Conservation (phyloP, 2,329 filamentous ascomycete genomes). For the Arthrobotrys entomopaga region DNA sequence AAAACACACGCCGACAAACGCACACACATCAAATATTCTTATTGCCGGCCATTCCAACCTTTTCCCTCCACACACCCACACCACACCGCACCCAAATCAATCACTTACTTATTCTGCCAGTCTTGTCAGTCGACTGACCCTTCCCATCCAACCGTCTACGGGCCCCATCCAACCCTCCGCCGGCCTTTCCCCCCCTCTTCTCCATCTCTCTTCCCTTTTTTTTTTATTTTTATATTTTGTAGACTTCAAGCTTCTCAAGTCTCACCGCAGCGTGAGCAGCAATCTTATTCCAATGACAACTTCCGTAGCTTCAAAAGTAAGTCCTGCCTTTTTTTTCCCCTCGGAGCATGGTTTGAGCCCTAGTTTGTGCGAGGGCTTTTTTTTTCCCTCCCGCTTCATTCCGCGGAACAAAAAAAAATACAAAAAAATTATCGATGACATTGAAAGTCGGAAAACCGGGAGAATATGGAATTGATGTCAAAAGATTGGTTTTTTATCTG, state of each 20-base stretch:
- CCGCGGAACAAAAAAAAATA: constrained; percentile 12
- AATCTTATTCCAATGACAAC: constrained; percentile 43
- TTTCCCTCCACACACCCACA: constrained; percentile 21
- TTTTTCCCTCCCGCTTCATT: constrained; percentile 16
- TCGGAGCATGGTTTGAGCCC: constrained; percentile 39
- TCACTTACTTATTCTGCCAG: constrained; percentile 20
- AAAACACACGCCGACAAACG: too few relatives aligned
- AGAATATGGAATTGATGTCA: not conserved
- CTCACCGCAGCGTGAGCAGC: constrained; percentile 52
- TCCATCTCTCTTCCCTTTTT: constrained; percentile 4
- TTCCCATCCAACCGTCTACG: constrained; percentile 23
- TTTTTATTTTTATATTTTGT: constrained; percentile 32
- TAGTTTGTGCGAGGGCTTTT: constrained; percentile 51
- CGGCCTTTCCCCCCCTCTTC: constrained; percentile 6
- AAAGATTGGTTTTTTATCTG: not conserved
- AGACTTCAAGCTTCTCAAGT: constrained; percentile 30
- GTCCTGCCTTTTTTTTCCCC: constrained; percentile 6
- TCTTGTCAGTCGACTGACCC: constrained; percentile 28
- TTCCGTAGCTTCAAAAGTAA: constrained; percentile 44
- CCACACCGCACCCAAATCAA: constrained; percentile 23
- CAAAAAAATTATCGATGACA: constrained; percentile 7
- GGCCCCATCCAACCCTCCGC: constrained; percentile 27
- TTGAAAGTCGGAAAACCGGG: not conserved
- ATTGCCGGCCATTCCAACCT: constrained; percentile 26
- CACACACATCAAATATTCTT: not conserved